phyloP scores from a whole-genome alignment of 805 yeast species.

The Teunomyces atbi region DNA sequence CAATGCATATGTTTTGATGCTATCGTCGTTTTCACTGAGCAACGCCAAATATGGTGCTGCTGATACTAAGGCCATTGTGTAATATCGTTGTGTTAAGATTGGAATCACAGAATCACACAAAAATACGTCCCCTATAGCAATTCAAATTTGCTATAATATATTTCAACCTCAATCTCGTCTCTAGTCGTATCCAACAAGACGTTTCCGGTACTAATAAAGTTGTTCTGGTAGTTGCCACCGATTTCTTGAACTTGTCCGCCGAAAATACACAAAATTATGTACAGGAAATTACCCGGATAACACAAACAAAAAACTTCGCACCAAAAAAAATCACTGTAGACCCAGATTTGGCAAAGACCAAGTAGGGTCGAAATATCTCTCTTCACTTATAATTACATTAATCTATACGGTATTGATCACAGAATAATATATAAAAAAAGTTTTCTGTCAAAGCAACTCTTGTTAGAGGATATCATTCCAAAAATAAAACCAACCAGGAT shows the following conservation, averaged over 20 bases:
- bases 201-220: background rate
- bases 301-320: background rate
- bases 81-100: background rate
- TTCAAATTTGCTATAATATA: background rate
- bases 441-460: background rate
- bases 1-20: slow-evolving; percentile 81
- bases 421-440: background rate
- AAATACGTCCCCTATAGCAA: background rate
- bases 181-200: background rate
- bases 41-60: slow-evolving; percentile 93
- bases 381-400: background rate
- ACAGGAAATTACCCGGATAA: slow-evolving; percentile 4
- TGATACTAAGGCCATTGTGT: slow-evolving; percentile 62
- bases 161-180: background rate
- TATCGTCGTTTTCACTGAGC: slow-evolving; percentile 74
- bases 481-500: background rate
- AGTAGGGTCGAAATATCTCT: too few species aligned
- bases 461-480: background rate
- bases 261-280: slow-evolving; percentile 1
- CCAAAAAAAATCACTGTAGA: too few species aligned
- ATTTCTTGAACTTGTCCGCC: slow-evolving; percentile 1
- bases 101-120: background rate
- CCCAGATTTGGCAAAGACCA: too few species aligned
- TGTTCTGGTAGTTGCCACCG: slow-evolving; percentile 1
- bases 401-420: background rate